These are phyloP conservation scores for Saposhnikovia divaricata DNA, from an alignment of 129 eudicot genomes.

Conservation along the genomic window DNA sequence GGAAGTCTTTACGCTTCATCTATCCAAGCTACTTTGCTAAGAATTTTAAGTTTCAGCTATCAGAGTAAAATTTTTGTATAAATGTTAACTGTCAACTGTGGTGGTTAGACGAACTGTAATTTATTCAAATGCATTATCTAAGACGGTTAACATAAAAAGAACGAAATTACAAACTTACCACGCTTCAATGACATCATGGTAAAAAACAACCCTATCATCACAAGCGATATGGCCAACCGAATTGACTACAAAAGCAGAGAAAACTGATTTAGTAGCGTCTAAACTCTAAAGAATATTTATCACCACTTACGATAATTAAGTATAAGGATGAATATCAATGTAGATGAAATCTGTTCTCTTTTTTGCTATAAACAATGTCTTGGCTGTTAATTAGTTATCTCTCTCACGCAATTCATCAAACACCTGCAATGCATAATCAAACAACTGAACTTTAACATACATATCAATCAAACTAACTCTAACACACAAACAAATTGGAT, in stretches of 20 bases:
- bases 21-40: background rate
- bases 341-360: too few relatives aligned
- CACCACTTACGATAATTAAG: too few relatives aligned
- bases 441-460: too few relatives aligned
- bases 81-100: background rate
- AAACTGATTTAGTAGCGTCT: too few relatives aligned
- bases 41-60: background rate
- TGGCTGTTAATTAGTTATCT: too few relatives aligned
- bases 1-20: background rate
- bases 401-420: too few relatives aligned
- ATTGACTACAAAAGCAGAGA: constrained; percentile 49
- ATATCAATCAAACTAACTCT: too few relatives aligned
- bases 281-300: too few relatives aligned
- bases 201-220: constrained; percentile 51
- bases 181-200: constrained; percentile 55
- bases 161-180: constrained; percentile 37
- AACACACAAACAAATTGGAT: too few relatives aligned
- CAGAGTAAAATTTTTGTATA: background rate
- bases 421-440: too few relatives aligned
- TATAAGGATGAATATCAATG: too few relatives aligned
- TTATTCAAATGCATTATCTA: background rate
- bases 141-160: background rate
- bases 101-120: background rate
- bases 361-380: too few relatives aligned
- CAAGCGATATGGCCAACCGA: constrained; percentile 55